Evolutionary conservation across 805 yeast species (phyloP).

Genomic region (Hanseniaspora vineae): DNA sequence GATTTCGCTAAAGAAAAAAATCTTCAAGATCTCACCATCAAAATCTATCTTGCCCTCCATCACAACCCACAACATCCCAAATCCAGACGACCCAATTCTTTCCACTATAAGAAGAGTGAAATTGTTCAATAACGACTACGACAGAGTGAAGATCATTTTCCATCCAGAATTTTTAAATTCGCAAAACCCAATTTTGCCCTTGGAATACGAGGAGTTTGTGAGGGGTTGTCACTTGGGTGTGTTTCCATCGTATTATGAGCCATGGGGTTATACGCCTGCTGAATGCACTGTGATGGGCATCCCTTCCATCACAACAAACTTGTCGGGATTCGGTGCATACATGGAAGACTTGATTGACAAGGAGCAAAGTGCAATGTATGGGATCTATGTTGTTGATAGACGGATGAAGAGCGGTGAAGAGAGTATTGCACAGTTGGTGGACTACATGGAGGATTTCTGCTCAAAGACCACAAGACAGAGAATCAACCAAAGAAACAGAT

Average conservation of each 20-base stretch:
- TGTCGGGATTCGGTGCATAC: conserved; percentile 95
- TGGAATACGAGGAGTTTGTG: conserved; percentile 95
- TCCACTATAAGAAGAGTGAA: conserved; percentile 87
- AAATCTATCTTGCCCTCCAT: conserved; percentile 77
- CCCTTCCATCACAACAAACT: conserved; percentile 90
- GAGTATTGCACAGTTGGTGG: conserved; percentile 78
- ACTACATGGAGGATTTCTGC: conserved; percentile 80
- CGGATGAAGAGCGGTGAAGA: conserved; percentile 87
- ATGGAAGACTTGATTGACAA: conserved; percentile 96
- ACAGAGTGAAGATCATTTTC: conserved; percentile 88
- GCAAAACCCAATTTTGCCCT: conserved; percentile 82
- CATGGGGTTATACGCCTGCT: conserved; percentile 99
- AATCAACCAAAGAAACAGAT: conserved; percentile 94
- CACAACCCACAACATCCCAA: conserved; percentile 93
- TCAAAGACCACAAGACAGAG: conserved; percentile 90
- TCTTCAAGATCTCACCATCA: conserved; percentile 73
- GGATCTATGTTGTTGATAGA: conserved; percentile 93
- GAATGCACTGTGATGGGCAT: conserved; percentile 99
- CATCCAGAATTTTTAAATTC: conserved; percentile 96
- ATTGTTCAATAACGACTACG: conserved; percentile 78
- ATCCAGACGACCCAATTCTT: conserved; percentile 87
- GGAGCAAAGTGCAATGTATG: conserved; percentile 69
- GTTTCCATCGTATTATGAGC: conserved; percentile 96
- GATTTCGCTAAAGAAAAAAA: conserved; percentile 81
- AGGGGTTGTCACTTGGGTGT: conserved; percentile 97